These are phyloP conservation scores for Patellifolia procumbens DNA, from an alignment of 179 eudicot species.

Conservation along the genomic window DNA sequence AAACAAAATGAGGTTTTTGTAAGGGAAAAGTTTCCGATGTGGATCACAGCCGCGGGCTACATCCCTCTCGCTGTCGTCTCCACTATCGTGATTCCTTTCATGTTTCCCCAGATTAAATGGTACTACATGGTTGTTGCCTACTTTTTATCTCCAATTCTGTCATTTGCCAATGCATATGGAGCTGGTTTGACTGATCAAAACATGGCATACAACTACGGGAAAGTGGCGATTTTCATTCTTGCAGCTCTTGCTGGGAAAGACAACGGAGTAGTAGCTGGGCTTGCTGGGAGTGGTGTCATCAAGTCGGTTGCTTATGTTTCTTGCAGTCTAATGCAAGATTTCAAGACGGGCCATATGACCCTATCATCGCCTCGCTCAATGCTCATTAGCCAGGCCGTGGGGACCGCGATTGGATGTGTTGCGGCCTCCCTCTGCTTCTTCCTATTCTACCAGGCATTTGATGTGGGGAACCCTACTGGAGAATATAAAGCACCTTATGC, in stretches of 20 bases:
- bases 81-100: constrained; percentile 46
- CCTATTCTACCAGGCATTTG: constrained; percentile 70
- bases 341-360: constrained; percentile 76
- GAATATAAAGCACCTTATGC: constrained; percentile 83
- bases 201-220: constrained; percentile 79
- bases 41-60: constrained; percentile 62
- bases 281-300: constrained; percentile 60
- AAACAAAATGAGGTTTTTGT: constrained; percentile 50
- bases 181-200: constrained; percentile 74
- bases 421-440: constrained; percentile 65
- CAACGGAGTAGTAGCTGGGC: constrained; percentile 62
- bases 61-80: constrained; percentile 45
- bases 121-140: constrained; percentile 59
- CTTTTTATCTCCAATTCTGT: constrained; percentile 57
- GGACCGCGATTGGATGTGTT: constrained; percentile 70
- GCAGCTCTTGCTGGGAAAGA: constrained; percentile 57
- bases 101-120: constrained; percentile 73
- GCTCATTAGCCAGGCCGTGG: constrained; percentile 68
- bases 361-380: constrained; percentile 71
- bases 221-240: constrained; percentile 60
- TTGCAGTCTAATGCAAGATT: constrained; percentile 72
- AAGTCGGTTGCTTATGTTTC: constrained; percentile 57
- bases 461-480: constrained; percentile 69
- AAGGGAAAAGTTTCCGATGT: constrained; percentile 65
- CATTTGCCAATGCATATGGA: constrained; percentile 84